phyloP scores from a whole-genome alignment of 495 filamentous ascomycete genomes.

The Penicillium egyptiacum region DNA sequence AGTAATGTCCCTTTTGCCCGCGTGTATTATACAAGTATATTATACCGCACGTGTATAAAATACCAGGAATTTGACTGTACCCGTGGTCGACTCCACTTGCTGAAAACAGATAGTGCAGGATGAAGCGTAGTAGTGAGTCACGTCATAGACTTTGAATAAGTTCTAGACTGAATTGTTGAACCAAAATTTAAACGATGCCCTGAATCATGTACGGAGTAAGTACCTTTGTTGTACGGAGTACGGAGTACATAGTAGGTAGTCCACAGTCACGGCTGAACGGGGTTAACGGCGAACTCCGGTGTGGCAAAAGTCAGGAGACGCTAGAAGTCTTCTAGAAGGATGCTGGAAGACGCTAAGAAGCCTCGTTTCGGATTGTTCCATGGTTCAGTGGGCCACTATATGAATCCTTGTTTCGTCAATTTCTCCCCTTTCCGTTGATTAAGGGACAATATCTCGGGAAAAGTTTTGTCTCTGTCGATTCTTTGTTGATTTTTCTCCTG shows the following conservation, averaged over 20 bases:
- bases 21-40: background rate
- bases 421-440: background rate
- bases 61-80: background rate
- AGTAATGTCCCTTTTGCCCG: background rate
- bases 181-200: background rate
- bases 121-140: constrained; percentile 9
- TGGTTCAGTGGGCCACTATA: constrained; percentile 10
- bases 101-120: constrained; percentile 10
- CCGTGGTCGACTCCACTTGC: constrained; percentile 7
- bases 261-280: background rate
- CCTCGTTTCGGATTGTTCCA: constrained; percentile 7
- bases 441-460: background rate
- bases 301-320: constrained; percentile 19
- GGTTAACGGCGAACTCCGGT: constrained; percentile 15
- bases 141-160: constrained; percentile 26
- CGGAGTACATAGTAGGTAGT: too few species aligned
- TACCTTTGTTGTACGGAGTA: too few species aligned
- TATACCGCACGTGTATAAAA: constrained; percentile 1
- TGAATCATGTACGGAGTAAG: background rate
- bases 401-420: background rate
- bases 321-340: constrained; percentile 41
- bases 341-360: constrained; percentile 39
- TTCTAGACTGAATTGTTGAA: background rate
- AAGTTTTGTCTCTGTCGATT: background rate
- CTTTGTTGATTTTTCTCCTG: background rate